Evolutionary conservation across 345 rosid genomes (phyloP).

Genomic region (Triadica sebifera): DNA sequence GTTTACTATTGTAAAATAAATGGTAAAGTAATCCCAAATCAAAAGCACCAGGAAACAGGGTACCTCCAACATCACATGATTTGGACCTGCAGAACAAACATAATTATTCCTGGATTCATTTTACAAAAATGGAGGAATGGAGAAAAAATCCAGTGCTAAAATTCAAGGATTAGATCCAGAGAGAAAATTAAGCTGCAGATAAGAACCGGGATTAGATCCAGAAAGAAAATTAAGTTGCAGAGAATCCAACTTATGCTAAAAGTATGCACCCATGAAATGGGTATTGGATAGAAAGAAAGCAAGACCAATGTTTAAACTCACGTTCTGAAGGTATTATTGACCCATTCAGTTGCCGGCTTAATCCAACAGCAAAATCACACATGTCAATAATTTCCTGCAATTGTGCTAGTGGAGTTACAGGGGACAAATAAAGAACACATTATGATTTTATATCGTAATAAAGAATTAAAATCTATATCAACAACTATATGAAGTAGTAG

Average conservation of each 20-base stretch:
- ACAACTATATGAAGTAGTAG: neutral
- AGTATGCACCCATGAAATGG: conserved; percentile 3
- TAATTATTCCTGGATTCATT: conserved; percentile 19
- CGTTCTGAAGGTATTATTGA: conserved; percentile 95
- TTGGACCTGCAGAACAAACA: conserved; percentile 65
- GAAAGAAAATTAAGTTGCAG: neutral
- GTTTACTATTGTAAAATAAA: conserved; percentile 15
- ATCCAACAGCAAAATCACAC: conserved; percentile 96
- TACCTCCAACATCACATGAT: conserved; percentile 97
- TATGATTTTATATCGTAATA: neutral
- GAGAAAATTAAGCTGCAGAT: too few relatives aligned
- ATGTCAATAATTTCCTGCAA: conserved; percentile 95
- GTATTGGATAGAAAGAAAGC: conserved; percentile 1
- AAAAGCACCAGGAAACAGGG: conserved; percentile 17
- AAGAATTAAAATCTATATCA: neutral
- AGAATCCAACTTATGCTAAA: conserved; percentile 8
- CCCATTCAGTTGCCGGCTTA: conserved; percentile 95
- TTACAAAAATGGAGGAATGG: neutral
- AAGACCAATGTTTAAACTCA: conserved; percentile 40
- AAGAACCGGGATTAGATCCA: too few relatives aligned
- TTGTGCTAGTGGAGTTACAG: conserved; percentile 4
- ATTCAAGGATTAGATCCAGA: neutral
- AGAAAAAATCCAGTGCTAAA: neutral
- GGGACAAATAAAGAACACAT: neutral
- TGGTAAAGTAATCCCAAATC: conserved; percentile 2